These are phyloP conservation scores for Pestalotiopsis sp. DNA, from an alignment of 2,329 filamentous ascomycete genomes.

Conservation along the genomic window DNA sequence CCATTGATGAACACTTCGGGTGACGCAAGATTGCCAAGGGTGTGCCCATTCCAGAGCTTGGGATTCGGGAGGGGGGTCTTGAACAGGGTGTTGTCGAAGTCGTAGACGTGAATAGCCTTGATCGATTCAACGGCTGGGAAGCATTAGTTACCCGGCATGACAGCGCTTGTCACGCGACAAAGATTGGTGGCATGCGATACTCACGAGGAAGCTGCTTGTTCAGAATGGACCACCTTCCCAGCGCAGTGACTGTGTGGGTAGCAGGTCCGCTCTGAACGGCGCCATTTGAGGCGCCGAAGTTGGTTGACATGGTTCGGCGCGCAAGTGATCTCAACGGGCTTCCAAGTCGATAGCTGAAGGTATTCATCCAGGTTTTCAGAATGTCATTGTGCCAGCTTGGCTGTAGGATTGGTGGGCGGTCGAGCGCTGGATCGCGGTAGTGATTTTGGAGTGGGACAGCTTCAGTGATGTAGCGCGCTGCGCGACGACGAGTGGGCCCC, in stretches of 20 bases:
- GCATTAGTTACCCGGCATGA: constrained; percentile 13
- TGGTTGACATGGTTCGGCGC: constrained; percentile 26
- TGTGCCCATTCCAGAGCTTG: constrained; percentile 79
- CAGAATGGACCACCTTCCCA: constrained; percentile 82
- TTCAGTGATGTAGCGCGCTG: not conserved
- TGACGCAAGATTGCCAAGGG: constrained; percentile 73
- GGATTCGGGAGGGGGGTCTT: constrained; percentile 86
- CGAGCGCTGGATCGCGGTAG: not conserved
- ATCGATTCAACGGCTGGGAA: constrained; percentile 62
- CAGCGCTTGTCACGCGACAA: not conserved
- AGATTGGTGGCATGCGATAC: not conserved
- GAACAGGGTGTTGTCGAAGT: constrained; percentile 98
- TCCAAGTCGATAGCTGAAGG: constrained; percentile 6
- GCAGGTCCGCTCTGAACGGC: constrained; percentile 17
- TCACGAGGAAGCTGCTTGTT: constrained; percentile 67
- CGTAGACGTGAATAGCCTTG: constrained; percentile 85
- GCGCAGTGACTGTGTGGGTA: constrained; percentile 64
- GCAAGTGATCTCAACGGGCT: constrained; percentile 11
- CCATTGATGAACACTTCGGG: constrained; percentile 78
- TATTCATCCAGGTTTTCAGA: constrained; percentile 1
- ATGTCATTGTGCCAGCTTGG: not conserved
- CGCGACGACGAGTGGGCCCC: not conserved
- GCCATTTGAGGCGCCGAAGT: constrained; percentile 16
- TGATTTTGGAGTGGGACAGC: not conserved
- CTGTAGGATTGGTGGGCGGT: not conserved